These are phyloP conservation scores for Selaginella moellendorffii DNA, from an alignment of 75 land plant species.

Conservation along the genomic window DNA sequence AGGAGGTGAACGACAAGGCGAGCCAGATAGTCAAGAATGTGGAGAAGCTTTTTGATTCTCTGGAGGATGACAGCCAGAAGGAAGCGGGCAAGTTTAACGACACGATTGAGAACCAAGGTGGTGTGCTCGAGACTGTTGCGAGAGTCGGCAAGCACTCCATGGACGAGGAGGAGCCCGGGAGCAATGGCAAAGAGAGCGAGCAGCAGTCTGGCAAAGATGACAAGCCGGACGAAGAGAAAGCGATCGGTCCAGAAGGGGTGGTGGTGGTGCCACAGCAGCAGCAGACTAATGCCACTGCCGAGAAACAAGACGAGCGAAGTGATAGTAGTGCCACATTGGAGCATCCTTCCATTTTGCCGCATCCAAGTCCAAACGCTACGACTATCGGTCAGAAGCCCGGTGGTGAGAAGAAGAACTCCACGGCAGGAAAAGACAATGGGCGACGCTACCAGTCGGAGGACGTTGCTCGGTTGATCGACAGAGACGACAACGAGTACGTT, in stretches of 20 bases:
- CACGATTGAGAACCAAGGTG: constrained; percentile 3
- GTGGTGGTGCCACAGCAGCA: too few relatives aligned
- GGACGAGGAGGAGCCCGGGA: neutral
- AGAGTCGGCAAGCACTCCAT: constrained; percentile 1
- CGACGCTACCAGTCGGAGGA: neutral
- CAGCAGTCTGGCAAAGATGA: neutral
- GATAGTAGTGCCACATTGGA: too few relatives aligned
- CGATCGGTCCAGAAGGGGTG: too few relatives aligned
- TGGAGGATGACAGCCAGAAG: neutral
- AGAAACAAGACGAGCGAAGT: too few relatives aligned
- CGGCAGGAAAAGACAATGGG: neutral
- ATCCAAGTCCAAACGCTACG: too few relatives aligned
- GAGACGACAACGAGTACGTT: constrained; percentile 7
- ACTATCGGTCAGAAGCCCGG: too few relatives aligned
- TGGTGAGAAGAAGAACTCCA: too few relatives aligned
- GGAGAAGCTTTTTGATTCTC: neutral
- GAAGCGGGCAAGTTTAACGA: constrained; percentile 3
- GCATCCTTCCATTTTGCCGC: too few relatives aligned
- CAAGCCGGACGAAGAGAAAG: neutral
- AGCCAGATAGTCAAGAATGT: too few relatives aligned
- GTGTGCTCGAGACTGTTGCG: constrained; percentile 3
- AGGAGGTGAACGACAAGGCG: too few relatives aligned
- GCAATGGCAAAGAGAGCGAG: neutral
- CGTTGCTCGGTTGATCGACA: constrained; percentile 6
- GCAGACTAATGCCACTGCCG: too few relatives aligned